Evolutionary conservation across 2,329 filamentous ascomycete species (phyloP), one percentile per base, ranked within the genome.

Genomic region (Xylaria sp.): DNA sequence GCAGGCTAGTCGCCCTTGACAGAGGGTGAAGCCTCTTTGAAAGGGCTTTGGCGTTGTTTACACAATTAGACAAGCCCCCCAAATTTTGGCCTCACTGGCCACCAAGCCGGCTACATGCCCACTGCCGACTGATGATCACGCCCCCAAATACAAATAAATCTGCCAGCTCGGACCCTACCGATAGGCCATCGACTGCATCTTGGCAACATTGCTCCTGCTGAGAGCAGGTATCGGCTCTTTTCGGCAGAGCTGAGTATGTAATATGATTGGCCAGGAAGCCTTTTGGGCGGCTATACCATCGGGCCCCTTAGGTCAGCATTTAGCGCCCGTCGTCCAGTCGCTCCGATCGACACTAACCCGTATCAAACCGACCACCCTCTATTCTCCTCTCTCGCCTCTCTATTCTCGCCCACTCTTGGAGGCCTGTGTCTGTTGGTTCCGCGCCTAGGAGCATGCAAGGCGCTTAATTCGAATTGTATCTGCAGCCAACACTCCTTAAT

Each of bases 211-310:
- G 6, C 39, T 28, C 28, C 28, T 28, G 3, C 28, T 28, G 10
- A 46, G 25, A 28, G 23, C 48, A 39, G 13, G 58, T 20, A 57
- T 41, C 57, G 52, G 59, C 12, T 25, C n/a, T 25, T 50, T 34
- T 34, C 59, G 46, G 60, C 46, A 60, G 13, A 23, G 25, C 13
- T 37, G 52, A 58, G n/a, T 25, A 44, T 68, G 61, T 71, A 69
- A 73, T 55, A 71, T 69, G 70, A 76, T 76, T 76, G 74, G 74
- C 62, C 54, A 28, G 63, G 57, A 72, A 64, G 56, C 51, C 41
- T 39, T 56, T 51, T 39, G 61, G 64, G 70, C 74, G 72, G 73
- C 68, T 73, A 71, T 51, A 70, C 20, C 59, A 65, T 46, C 55
- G 13, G 68, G 63, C n/a, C 54, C 34, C 28, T 32, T 32, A 25